Evolutionary conservation across 2,329 filamentous ascomycete species (phyloP), one percentile per base, ranked within the genome.

Genomic region (Talaromyces amestolkiae): DNA sequence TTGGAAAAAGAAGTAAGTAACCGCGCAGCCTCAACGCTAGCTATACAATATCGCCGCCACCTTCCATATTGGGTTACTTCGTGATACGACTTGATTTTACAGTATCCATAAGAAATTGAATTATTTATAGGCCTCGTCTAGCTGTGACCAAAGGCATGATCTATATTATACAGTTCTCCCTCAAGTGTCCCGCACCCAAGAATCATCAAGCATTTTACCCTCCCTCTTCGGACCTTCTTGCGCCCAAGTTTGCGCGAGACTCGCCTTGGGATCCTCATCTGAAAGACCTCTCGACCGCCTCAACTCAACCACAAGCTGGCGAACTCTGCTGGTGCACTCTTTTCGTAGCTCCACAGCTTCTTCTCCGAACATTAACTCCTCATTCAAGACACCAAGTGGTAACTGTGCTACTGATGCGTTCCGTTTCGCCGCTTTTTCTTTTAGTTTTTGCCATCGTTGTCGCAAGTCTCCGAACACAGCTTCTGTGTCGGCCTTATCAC

Each of bases 211-310:
- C 81, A 86, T 87, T 69, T 80, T 82, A 2, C 87, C 87, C 69
- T 86, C 84, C 39, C 77, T 74, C 67, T 81, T 81, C 0, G 75
- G 76, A 0, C 85, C 85, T 72, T 87, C 87, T 68, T 79, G 77
- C 41, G 85, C 81, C 89, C 92, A 98, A 1, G 93, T 97, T 77
- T 94, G 91, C 0, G 91, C 92, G 33, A 93, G 79, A 9, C 88
- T 90, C 58, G 88, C 85, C 70, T 90, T 89, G 0, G 91, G 88
- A 70, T 96, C 91, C 70, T 96, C 90, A 66, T 96, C 92, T 0
- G 90, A 86, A 68, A 90, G 87, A 0, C 93, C 93, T 65, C 90
- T 80, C 53, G 84, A 84, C 69, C 86, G 83, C 68, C 94, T 85
- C 24, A 98, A 84, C 72, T 92, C 91, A 61, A 94, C 78, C 2